phyloP scores from a whole-genome alignment of 169 alveolate genomes.

The Cryptosporidium xiaoi region DNA sequence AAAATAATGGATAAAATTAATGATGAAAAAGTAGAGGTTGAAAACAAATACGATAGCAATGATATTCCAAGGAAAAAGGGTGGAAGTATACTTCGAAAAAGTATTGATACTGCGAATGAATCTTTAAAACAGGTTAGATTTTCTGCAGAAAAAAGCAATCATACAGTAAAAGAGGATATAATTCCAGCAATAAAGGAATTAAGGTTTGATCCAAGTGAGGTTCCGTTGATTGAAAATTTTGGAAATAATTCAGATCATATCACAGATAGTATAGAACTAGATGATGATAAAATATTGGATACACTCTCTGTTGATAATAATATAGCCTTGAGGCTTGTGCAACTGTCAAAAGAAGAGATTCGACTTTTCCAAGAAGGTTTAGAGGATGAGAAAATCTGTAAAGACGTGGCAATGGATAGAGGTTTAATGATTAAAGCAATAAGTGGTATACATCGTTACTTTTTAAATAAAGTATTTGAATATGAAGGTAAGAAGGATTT shows the following conservation, averaged over 20 bases:
- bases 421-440: conserved; percentile 36
- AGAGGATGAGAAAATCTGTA: background rate
- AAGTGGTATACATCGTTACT: conserved; percentile 50
- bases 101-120: conserved; percentile 38
- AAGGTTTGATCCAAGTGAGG: conserved; percentile 58
- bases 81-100: conserved; percentile 62
- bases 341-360: conserved; percentile 59
- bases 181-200: conserved; percentile 30
- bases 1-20: background rate
- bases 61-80: background rate
- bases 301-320: conserved; percentile 39
- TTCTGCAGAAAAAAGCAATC: conserved; percentile 16
- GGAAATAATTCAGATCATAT: background rate
- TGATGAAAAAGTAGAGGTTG: background rate
- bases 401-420: background rate
- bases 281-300: conserved; percentile 39
- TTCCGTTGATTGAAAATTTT: conserved; percentile 29
- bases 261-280: background rate
- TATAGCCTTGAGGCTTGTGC: conserved; percentile 54
- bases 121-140: conserved; percentile 55
- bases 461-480: conserved; percentile 41
- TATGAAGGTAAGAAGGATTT: conserved; percentile 34
- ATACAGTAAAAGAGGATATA: background rate
- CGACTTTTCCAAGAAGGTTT: conserved; percentile 10
- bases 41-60: background rate